Evolutionary conservation across 805 yeast genomes (phyloP).

Genomic region (Barnettozyma sucrosica): DNA sequence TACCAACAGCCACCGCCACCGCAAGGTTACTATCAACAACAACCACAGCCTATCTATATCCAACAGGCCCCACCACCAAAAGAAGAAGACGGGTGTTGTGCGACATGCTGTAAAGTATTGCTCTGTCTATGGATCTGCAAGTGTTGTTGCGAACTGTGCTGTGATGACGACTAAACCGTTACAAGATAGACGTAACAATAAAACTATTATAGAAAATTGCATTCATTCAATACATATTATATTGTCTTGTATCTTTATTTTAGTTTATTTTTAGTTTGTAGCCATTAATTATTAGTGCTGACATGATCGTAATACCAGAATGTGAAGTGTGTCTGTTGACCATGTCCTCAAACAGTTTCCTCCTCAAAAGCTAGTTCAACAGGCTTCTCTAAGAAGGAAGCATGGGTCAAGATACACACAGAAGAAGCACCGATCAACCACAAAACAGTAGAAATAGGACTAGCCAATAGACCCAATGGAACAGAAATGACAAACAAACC

Average conservation of each 20-base stretch:
- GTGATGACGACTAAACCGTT: not conserved
- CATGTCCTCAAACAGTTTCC: constrained; percentile 29
- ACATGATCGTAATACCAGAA: not conserved
- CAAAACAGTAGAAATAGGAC: constrained; percentile 82
- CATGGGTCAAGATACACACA: constrained; percentile 76
- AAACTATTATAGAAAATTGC: not conserved
- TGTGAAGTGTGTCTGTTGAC: not conserved
- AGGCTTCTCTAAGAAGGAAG: constrained; percentile 89
- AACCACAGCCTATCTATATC: constrained; percentile 24
- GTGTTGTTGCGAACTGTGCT: constrained; percentile 20
- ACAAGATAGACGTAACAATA: not conserved
- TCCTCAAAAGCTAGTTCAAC: constrained; percentile 92
- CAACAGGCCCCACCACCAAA: constrained; percentile 26
- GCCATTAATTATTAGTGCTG: not conserved
- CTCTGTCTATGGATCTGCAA: constrained; percentile 30
- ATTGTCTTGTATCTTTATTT: no score
- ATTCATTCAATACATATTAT: no score
- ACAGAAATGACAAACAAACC: constrained; percentile 69
- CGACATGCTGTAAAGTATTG: constrained; percentile 25
- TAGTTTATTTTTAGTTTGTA: not conserved
- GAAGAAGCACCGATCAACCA: constrained; percentile 90
- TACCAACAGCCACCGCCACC: constrained; percentile 24
- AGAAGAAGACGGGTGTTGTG: constrained; percentile 23
- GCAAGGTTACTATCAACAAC: constrained; percentile 13
- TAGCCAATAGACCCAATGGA: constrained; percentile 81